Conservation (phyloP, 805 yeast genomes). For the Kurtzmaniella cleridarum region DNA sequence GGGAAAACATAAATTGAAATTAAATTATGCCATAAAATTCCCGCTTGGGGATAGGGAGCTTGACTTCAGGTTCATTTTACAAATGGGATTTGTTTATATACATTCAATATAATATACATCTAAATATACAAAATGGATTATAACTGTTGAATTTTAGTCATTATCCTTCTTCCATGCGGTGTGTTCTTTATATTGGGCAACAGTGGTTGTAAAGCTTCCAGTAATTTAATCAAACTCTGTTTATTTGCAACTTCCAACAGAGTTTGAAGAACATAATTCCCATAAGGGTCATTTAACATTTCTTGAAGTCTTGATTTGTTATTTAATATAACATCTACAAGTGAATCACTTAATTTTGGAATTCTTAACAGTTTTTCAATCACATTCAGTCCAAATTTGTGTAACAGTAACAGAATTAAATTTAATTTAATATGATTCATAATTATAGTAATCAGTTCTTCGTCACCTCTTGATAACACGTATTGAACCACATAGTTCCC, state of each 20-base stretch:
- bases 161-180: slow-evolving; percentile 93
- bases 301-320: slow-evolving; percentile 30
- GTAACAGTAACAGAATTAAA: slow-evolving; percentile 45
- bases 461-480: slow-evolving; percentile 54
- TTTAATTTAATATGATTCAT: slow-evolving; percentile 31
- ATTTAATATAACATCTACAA: slow-evolving; percentile 39
- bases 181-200: slow-evolving; percentile 78
- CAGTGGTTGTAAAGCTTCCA: slow-evolving; percentile 63
- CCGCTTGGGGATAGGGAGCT: no score
- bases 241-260: slow-evolving; percentile 51
- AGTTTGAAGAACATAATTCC: slow-evolving; percentile 56
- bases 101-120: background rate
- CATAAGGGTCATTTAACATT: slow-evolving; percentile 52
- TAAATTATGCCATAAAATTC: no score
- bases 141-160: slow-evolving; percentile 50
- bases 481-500: slow-evolving; percentile 97
- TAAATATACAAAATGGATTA: background rate
- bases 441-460: slow-evolving; percentile 24
- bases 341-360: slow-evolving; percentile 38
- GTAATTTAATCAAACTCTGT: slow-evolving; percentile 48
- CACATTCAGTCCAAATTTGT: slow-evolving; percentile 58
- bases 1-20: no score
- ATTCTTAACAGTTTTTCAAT: slow-evolving; percentile 52
- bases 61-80: no score
- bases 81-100: no score